Percentiles rank a stretch among this genome's conserved stretches.
phyloP scores from a whole-genome alignment of 2,329 filamentous ascomycete species.

The Arthrobotrys megalospora region DNA sequence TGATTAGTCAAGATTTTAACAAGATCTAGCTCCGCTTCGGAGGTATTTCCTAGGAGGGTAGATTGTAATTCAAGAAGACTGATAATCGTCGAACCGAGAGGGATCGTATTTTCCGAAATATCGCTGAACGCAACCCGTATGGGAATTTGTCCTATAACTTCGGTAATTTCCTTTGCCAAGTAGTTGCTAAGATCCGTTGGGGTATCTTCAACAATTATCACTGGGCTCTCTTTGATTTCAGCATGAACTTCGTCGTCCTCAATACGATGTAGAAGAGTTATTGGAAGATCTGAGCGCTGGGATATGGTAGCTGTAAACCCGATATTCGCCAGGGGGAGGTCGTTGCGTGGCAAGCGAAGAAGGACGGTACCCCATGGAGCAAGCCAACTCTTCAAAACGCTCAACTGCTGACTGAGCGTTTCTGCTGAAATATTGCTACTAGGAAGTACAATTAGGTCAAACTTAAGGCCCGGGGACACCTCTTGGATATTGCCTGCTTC shows the following conservation, averaged over 20 bases:
- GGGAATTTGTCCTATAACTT: conserved; percentile 12
- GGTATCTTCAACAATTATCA: conserved; percentile 15
- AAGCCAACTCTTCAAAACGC: not conserved
- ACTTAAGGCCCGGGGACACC: not conserved
- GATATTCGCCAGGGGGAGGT: not conserved
- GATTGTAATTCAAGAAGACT: conserved; percentile 52
- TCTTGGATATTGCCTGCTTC: not conserved
- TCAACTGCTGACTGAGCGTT: not conserved
- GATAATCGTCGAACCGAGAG: conserved; percentile 26
- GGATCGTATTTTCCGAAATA: conserved; percentile 7
- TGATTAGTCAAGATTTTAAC: conserved; percentile 57
- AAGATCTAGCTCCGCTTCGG: conserved; percentile 40
- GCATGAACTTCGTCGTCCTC: conserved; percentile 13
- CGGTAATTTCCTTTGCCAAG: conserved; percentile 1
- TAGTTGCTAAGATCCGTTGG: not conserved
- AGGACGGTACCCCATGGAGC: conserved; percentile 12
- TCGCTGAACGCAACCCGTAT: conserved; percentile 22
- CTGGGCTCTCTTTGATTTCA: not conserved
- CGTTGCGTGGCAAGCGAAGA: not conserved
- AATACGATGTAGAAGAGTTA: not conserved
- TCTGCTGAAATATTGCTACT: not conserved
- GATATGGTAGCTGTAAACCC: not conserved
- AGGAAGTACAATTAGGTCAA: conserved; percentile 23
- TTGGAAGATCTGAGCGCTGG: not conserved
- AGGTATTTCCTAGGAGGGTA: conserved; percentile 38